These are phyloP conservation scores for Aspergillus aculeatinus DNA, from an alignment of 2,329 filamentous ascomycete species.

Conservation along the genomic window DNA sequence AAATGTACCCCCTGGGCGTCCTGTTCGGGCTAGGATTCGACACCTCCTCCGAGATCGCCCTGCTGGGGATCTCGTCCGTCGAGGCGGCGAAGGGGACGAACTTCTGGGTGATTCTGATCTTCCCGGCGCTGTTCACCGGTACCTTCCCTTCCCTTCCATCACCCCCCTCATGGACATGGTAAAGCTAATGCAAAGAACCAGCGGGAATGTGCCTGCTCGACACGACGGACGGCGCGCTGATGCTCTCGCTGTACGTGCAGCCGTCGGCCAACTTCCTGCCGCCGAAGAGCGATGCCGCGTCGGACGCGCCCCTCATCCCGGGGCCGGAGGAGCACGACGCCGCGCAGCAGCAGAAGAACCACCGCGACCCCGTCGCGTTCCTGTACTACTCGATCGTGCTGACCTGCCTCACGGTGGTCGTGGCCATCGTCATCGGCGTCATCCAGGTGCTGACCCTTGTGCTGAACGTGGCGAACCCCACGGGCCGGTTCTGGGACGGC, in stretches of 20 bases:
- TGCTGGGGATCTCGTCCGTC: constrained; percentile 85
- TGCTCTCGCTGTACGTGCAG: constrained; percentile 87
- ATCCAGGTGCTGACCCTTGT: constrained; percentile 80
- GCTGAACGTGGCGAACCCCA: constrained; percentile 70
- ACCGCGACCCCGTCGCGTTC: constrained; percentile 83
- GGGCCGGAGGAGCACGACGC: constrained; percentile 12
- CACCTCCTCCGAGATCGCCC: constrained; percentile 88
- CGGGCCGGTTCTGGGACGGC: constrained; percentile 86
- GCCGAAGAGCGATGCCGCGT: constrained; percentile 22
- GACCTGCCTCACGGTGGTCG: constrained; percentile 77
- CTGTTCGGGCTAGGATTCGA: constrained; percentile 93
- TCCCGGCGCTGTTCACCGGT: constrained; percentile 86
- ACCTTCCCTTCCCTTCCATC: constrained; percentile 32
- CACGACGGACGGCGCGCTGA: constrained; percentile 87
- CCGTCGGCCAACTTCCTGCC: constrained; percentile 44
- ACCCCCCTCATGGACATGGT: neutral
- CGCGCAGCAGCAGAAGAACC: constrained; percentile 32
- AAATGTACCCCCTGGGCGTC: constrained; percentile 90
- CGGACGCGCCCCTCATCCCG: constrained; percentile 17
- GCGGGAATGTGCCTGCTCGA: constrained; percentile 95
- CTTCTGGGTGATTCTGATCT: constrained; percentile 92
- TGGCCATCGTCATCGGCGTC: constrained; percentile 80
- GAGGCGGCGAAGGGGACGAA: constrained; percentile 82
- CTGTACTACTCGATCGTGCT: constrained; percentile 91
- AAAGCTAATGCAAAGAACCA: constrained; percentile 26